Percentiles rank a stretch among this genome's conserved stretches.
Evolutionary conservation across 495 filamentous ascomycete genomes (phyloP).

Genomic region (Hypoxylon lenormandii): DNA sequence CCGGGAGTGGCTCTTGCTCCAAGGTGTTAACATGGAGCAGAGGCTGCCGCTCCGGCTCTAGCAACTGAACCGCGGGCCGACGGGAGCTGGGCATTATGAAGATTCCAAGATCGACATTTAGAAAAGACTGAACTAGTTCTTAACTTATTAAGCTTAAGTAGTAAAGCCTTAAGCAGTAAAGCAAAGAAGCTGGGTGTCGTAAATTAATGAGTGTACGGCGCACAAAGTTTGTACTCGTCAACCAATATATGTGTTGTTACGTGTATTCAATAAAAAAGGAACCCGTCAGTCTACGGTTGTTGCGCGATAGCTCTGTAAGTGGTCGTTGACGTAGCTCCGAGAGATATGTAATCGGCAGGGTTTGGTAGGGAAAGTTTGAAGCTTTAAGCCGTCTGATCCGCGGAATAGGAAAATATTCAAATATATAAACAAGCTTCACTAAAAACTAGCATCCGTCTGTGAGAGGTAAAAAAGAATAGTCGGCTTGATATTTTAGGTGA

Average conservation of each 20-base stretch:
- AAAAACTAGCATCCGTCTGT: conserved; percentile 5
- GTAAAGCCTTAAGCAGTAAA: conserved; percentile 11
- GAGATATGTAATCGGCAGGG: background rate
- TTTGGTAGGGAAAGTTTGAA: conserved; percentile 2
- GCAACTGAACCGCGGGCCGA: conserved; percentile 30
- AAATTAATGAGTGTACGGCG: conserved; percentile 8
- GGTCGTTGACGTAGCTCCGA: conserved; percentile 7
- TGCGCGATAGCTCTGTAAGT: conserved; percentile 10
- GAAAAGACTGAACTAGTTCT: background rate
- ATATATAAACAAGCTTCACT: background rate
- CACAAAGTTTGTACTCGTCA: conserved; percentile 1
- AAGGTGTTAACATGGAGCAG: conserved; percentile 44
- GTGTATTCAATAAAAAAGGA: background rate
- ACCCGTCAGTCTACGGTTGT: conserved; percentile 7
- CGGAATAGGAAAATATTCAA: background rate
- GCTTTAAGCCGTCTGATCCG: conserved; percentile 11
- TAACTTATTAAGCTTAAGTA: conserved; percentile 14
- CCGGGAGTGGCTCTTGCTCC: conserved; percentile 41
- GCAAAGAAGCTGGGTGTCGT: conserved; percentile 6
- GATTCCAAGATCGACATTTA: background rate
- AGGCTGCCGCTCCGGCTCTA: conserved; percentile 46
- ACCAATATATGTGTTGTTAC: conserved; percentile 5
- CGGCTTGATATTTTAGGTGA: conserved; percentile 2
- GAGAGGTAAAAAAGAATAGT: conserved; percentile 8
- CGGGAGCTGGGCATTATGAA: conserved; percentile 36